These are phyloP conservation scores for Bipolaris oryzae DNA, from an alignment of 2,329 filamentous ascomycete species.

Conservation along the genomic window DNA sequence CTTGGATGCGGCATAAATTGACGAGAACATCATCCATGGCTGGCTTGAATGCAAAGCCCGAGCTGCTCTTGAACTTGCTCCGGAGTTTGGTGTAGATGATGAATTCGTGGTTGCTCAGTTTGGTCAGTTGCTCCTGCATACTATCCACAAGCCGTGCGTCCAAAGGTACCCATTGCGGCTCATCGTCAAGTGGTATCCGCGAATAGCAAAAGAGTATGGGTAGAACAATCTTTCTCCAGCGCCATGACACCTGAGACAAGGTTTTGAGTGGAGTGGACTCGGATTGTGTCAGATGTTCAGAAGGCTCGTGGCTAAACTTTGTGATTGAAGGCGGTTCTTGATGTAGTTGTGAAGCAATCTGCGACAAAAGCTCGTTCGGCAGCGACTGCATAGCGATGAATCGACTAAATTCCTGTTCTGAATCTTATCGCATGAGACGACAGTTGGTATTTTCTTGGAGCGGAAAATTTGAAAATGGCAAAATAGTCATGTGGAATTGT, in stretches of 20 bases:
- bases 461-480: background rate
- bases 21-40: constrained; percentile 42
- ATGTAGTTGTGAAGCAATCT: constrained; percentile 43
- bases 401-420: background rate
- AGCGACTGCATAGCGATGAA: constrained; percentile 32
- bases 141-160: constrained; percentile 42
- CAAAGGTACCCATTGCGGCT: constrained; percentile 43
- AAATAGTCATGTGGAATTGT: background rate
- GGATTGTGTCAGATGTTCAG: constrained; percentile 30
- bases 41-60: constrained; percentile 35
- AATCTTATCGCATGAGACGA: background rate
- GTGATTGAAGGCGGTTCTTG: constrained; percentile 37
- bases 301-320: constrained; percentile 44
- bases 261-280: constrained; percentile 34
- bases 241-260: constrained; percentile 42
- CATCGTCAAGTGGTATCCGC: constrained; percentile 33
- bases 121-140: constrained; percentile 41
- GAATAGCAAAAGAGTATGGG: constrained; percentile 43
- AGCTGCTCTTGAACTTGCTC: constrained; percentile 43
- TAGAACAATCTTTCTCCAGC: constrained; percentile 40
- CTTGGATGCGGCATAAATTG: constrained; percentile 40
- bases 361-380: constrained; percentile 46
- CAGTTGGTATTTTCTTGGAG: background rate
- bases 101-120: constrained; percentile 41
- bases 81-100: constrained; percentile 41